phyloP scores from a whole-genome alignment of 306 rosid genomes.

The Fragaria nilgerrensis region DNA sequence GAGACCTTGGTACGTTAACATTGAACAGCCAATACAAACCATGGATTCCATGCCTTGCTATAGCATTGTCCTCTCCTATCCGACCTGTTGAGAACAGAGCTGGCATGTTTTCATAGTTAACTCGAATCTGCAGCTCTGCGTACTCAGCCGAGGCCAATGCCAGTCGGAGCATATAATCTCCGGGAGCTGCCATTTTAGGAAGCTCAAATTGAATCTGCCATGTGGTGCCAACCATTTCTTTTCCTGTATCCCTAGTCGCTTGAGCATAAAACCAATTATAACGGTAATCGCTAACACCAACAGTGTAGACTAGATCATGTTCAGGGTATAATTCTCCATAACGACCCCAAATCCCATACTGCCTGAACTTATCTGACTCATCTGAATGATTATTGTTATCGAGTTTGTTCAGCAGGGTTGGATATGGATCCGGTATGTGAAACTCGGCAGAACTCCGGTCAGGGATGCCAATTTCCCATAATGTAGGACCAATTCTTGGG shows the following conservation, averaged over 20 bases:
- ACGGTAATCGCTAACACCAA: slow-evolving; percentile 20
- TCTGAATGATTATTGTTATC: slow-evolving; percentile 16
- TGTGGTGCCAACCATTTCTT: slow-evolving; percentile 43
- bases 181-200: neutral
- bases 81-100: slow-evolving; percentile 35
- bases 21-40: slow-evolving; percentile 52
- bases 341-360: slow-evolving; percentile 59
- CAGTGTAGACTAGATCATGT: slow-evolving; percentile 34
- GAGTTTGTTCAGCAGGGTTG: slow-evolving; percentile 41
- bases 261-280: slow-evolving; percentile 56
- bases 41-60: slow-evolving; percentile 83
- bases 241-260: slow-evolving; percentile 22
- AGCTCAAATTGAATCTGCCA: slow-evolving; percentile 62
- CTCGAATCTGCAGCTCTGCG: slow-evolving; percentile 51
- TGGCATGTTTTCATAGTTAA: slow-evolving; percentile 28
- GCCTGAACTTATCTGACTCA: slow-evolving; percentile 55
- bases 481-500: slow-evolving; percentile 78
- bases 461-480: slow-evolving; percentile 89
- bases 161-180: slow-evolving; percentile 59
- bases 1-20: slow-evolving; percentile 31
- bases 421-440: slow-evolving; percentile 51
- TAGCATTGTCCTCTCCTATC: slow-evolving; percentile 60
- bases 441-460: slow-evolving; percentile 78
- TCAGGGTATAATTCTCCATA: slow-evolving; percentile 40
- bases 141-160: slow-evolving; percentile 57